These are phyloP conservation scores for Pyrenophora graminea DNA, from an alignment of 2,329 filamentous ascomycete species.

Conservation along the genomic window DNA sequence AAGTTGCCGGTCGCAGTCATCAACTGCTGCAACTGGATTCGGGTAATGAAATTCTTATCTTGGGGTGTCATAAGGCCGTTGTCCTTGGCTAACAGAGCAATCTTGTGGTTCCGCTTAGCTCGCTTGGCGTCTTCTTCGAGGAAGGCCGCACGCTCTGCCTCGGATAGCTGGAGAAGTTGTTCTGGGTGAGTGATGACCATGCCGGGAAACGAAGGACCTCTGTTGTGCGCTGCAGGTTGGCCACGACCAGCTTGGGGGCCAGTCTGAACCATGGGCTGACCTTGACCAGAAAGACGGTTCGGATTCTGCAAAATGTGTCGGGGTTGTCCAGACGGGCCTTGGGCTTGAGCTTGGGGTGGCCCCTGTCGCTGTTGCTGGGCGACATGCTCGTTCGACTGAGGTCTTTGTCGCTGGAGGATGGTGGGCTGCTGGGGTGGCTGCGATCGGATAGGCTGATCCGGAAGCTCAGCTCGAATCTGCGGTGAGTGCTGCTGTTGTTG, in stretches of 20 bases:
- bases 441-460: constrained; percentile 41
- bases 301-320: constrained; percentile 81
- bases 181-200: constrained; percentile 69
- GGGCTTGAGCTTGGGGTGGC: constrained; percentile 43
- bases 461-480: constrained; percentile 51
- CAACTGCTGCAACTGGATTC: constrained; percentile 95
- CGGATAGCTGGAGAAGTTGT: constrained; percentile 75
- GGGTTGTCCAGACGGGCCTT: constrained; percentile 54
- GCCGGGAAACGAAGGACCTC: constrained; percentile 55
- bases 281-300: constrained; percentile 61
- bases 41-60: constrained; percentile 98
- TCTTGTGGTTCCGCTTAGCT: constrained; percentile 98
- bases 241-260: constrained; percentile 37
- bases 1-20: constrained; percentile 89
- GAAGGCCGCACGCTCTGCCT: constrained; percentile 82
- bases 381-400: constrained; percentile 24
- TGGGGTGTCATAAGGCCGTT: constrained; percentile 99
- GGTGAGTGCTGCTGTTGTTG: constrained; percentile 43
- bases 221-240: constrained; percentile 43
- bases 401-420: constrained; percentile 43
- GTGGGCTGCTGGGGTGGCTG: constrained; percentile 39
- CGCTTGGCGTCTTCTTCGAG: constrained; percentile 90
- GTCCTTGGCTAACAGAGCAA: constrained; percentile 87
- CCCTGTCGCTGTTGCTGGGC: constrained; percentile 33
- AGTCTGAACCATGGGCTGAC: constrained; percentile 44